A percentile compares a stretch with the other conserved stretches of the same genome.
These are phyloP conservation scores for Fusarium pseudograminearum DNA, from an alignment of 2,329 filamentous ascomycete species.

Conservation along the genomic window DNA sequence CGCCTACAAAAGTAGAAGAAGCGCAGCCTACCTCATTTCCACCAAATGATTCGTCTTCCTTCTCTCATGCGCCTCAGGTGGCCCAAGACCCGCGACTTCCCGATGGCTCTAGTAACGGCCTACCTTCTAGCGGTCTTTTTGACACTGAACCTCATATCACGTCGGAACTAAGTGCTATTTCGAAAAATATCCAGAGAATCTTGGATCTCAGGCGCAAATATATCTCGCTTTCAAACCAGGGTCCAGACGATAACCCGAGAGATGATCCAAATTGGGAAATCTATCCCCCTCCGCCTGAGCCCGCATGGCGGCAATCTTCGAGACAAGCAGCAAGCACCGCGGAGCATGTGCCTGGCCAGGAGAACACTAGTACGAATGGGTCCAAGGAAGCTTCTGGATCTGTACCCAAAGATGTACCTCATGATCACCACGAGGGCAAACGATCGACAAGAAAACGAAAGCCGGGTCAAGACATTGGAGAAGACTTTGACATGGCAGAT, in stretches of 20 bases:
- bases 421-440: conserved; percentile 54
- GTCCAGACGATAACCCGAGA: conserved; percentile 86
- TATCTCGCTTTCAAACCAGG: conserved; percentile 85
- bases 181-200: conserved; percentile 90
- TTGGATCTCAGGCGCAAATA: conserved; percentile 90
- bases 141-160: conserved; percentile 84
- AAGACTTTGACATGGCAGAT: conserved; percentile 89
- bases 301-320: conserved; percentile 74
- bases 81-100: conserved; percentile 26
- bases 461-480: conserved; percentile 88
- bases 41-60: conserved; percentile 14
- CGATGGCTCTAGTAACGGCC: conserved; percentile 39
- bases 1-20: conserved; percentile 24
- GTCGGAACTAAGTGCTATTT: conserved; percentile 85
- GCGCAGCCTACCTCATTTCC: conserved; percentile 20
- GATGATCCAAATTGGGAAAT: conserved; percentile 86
- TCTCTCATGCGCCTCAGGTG: conserved; percentile 18
- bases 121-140: conserved; percentile 64
- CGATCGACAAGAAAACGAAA: conserved; percentile 75
- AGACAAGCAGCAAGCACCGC: conserved; percentile 21
- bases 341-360: conserved; percentile 39
- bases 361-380: conserved; percentile 31
- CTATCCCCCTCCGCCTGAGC: conserved; percentile 91
- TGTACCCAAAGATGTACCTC: conserved; percentile 13
- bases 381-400: conserved; percentile 22